These are phyloP conservation scores for Gnetum montanum DNA, from an alignment of 75 land plant species.

Conservation along the genomic window DNA sequence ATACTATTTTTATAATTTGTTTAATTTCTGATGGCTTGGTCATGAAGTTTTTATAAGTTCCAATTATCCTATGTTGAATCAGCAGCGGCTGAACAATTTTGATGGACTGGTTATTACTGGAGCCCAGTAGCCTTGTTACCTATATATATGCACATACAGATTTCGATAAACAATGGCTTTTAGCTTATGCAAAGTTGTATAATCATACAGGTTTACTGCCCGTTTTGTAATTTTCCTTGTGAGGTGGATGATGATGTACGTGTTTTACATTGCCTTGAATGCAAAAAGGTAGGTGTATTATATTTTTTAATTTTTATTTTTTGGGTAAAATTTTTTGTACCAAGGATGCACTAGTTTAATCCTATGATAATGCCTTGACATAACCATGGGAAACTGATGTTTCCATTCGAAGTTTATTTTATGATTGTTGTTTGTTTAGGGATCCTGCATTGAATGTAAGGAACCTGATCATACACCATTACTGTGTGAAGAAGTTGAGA, in stretches of 20 bases:
- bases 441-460: slow-evolving; percentile 24
- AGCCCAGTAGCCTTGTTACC: too few relatives aligned
- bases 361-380: neutral
- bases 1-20: too few relatives aligned
- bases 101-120: too few relatives aligned
- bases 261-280: slow-evolving; percentile 27
- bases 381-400: neutral
- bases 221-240: slow-evolving; percentile 33
- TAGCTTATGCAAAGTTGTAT: neutral
- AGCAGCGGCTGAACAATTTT: too few relatives aligned
- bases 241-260: slow-evolving; percentile 25
- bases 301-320: neutral
- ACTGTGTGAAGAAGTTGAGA: slow-evolving; percentile 28
- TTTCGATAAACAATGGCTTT: neutral
- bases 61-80: too few relatives aligned
- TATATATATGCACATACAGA: neutral
- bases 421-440: slow-evolving; percentile 8
- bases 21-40: too few relatives aligned
- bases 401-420: neutral
- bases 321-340: neutral
- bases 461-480: slow-evolving; percentile 31
- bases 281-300: slow-evolving; percentile 15
- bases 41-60: too few relatives aligned
- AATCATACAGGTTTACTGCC: slow-evolving; percentile 26
- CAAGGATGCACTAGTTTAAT: neutral